phyloP scores from a whole-genome alignment of 345 rosid species.

The Schrenkiella parvula region DNA sequence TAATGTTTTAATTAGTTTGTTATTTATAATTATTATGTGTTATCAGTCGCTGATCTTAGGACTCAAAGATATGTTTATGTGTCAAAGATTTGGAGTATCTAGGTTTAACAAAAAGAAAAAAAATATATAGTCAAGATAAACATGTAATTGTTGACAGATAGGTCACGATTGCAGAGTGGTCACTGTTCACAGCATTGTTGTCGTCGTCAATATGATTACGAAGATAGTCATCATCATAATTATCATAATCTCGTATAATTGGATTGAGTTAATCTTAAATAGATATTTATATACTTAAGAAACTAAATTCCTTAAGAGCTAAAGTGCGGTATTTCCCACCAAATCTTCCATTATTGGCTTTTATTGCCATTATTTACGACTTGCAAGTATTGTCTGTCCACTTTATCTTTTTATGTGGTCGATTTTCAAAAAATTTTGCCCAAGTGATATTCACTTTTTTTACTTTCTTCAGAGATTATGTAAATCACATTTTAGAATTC shows the following conservation, averaged over 20 bases:
- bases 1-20: no score
- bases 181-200: not conserved
- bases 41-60: not conserved
- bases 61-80: not conserved
- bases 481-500: no score
- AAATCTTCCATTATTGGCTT: conserved; percentile 4
- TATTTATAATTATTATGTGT: no score
- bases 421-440: not conserved
- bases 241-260: not conserved
- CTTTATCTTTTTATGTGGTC: conserved; percentile 9
- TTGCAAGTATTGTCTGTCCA: not conserved
- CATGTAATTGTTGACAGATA: not conserved
- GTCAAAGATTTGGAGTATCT: not conserved
- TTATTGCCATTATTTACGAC: not conserved
- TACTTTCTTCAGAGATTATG: no score
- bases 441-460: not conserved
- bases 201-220: conserved; percentile 8
- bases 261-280: not conserved
- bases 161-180: not conserved
- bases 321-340: conserved; percentile 18
- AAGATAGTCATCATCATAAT: conserved; percentile 7
- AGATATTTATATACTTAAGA: not conserved
- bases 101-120: not conserved
- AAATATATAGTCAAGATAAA: not conserved
- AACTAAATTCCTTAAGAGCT: not conserved